Evolutionary conservation across 2,329 filamentous ascomycete genomes (phyloP), one percentile per base, ranked within the genome.

Genomic region (Epichloe uncinata): DNA sequence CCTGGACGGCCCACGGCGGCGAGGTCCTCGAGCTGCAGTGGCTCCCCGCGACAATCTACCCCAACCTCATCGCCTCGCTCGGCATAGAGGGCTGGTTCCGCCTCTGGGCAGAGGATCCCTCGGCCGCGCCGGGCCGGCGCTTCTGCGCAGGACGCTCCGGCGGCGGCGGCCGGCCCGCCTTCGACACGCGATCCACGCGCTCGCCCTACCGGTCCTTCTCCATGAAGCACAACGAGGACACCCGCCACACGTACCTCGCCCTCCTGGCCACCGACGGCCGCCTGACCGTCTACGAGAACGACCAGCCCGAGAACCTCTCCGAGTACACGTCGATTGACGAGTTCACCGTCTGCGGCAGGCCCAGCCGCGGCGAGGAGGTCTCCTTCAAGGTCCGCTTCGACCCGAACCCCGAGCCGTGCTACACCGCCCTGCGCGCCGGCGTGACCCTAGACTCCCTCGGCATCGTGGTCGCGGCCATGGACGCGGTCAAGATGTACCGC

Each of bases 11-110:
- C 16, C 91, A 97, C 64, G 85, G 88, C 62, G 87, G 87, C 46
- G 89, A 96, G 67, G 85, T 97, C 54, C 74, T 89, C 53, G 87
- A 95, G 87, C 82, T 95, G 49, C 87, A 93, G 74, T 97, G 91
- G 90, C 86, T 95, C 50, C 87, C 89, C 1, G 86, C 89, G 0
- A 91, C 87, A 55, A 82, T 93, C 52, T 93, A 93, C 57, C 88
- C 80, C 37, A 82, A 93, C 62, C 79, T 95, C 59, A 73, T 97
- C 57, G 90, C 84, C 50, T 95, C 86, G 49, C 85, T 96, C 52
- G 88, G 87, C 54, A 85, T 91, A 60, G 91, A 96, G 60, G 87
- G 91, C 60, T 83, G 84, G 65, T 88, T 94, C 72, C 87, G 89
- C 63, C 75, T 97, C 56, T 97, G 91, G 91, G 84, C 86, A 53